phyloP scores from a whole-genome alignment of 371 early-diverging fungal species.

The Rhizopus microsporus region DNA sequence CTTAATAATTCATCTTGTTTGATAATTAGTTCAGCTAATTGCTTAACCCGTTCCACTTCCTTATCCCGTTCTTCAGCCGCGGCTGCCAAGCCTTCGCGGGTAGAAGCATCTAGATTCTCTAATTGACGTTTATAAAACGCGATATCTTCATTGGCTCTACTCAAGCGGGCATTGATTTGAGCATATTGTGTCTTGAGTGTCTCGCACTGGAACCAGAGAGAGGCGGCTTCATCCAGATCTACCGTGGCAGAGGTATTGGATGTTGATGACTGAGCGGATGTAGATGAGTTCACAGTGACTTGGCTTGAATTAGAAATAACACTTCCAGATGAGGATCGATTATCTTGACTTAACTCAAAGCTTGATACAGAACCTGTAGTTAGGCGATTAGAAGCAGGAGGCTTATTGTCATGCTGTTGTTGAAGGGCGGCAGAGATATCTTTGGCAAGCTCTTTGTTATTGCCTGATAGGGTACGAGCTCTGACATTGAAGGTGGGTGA shows the following conservation, averaged over 20 bases:
- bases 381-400: neutral
- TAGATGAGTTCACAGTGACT: neutral
- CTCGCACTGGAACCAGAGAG: slow-evolving; percentile 30
- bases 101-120: slow-evolving; percentile 8
- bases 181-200: slow-evolving; percentile 28
- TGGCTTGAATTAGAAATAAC: neutral
- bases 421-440: slow-evolving; percentile 11
- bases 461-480: slow-evolving; percentile 15
- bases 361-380: neutral
- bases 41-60: slow-evolving; percentile 17
- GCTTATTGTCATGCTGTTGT: slow-evolving; percentile 1
- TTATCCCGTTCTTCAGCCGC: slow-evolving; percentile 20
- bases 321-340: slow-evolving; percentile 1
- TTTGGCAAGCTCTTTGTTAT: slow-evolving; percentile 12
- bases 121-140: slow-evolving; percentile 26
- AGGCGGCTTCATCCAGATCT: slow-evolving; percentile 11
- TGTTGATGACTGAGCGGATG: neutral
- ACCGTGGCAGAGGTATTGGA: neutral
- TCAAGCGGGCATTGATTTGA: slow-evolving; percentile 19
- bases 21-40: slow-evolving; percentile 23
- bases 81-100: slow-evolving; percentile 8
- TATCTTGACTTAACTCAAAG: neutral
- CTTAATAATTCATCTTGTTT: slow-evolving; percentile 21
- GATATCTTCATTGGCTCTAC: slow-evolving; percentile 21
- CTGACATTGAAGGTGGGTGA: slow-evolving; percentile 12